These are phyloP conservation scores for Dendrobium huoshanense DNA, from an alignment of 106 monocot genomes.

Conservation along the genomic window DNA sequence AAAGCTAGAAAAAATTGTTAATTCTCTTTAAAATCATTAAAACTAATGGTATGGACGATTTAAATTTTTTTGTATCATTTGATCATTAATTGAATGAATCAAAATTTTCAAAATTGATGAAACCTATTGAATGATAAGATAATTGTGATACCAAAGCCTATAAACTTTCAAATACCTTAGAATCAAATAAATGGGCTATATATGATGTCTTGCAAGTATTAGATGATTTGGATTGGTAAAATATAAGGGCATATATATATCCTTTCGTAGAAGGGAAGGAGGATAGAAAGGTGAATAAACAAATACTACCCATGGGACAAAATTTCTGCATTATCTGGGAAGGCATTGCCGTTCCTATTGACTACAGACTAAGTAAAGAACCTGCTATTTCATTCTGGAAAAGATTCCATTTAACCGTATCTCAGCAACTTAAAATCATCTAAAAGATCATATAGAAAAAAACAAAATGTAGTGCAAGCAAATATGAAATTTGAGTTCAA, in stretches of 20 bases:
- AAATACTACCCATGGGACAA: not conserved
- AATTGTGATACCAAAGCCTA: not conserved
- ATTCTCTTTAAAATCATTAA: not conserved
- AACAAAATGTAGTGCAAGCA: not conserved
- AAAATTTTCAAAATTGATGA: not conserved
- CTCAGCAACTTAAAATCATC: not conserved
- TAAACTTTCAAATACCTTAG: not conserved
- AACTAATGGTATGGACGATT: not conserved
- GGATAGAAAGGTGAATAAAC: not conserved
- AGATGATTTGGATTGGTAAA: too few species aligned
- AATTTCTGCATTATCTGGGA: not conserved
- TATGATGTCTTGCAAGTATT: too few species aligned
- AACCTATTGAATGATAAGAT: not conserved
- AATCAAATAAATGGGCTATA: too few species aligned
- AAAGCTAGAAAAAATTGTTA: not conserved
- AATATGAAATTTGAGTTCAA: not conserved
- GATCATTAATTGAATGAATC: not conserved
- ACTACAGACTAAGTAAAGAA: not conserved
- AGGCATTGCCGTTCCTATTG: not conserved
- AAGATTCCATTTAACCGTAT: not conserved
- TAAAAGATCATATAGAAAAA: not conserved
- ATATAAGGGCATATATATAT: not conserved
- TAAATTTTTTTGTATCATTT: not conserved
- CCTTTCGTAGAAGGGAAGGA: not conserved
- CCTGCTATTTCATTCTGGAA: not conserved